Base-by-base conservation (phyloP, 139 green algal genomes). In the Auxenochlorella protothecoides region DNA sequence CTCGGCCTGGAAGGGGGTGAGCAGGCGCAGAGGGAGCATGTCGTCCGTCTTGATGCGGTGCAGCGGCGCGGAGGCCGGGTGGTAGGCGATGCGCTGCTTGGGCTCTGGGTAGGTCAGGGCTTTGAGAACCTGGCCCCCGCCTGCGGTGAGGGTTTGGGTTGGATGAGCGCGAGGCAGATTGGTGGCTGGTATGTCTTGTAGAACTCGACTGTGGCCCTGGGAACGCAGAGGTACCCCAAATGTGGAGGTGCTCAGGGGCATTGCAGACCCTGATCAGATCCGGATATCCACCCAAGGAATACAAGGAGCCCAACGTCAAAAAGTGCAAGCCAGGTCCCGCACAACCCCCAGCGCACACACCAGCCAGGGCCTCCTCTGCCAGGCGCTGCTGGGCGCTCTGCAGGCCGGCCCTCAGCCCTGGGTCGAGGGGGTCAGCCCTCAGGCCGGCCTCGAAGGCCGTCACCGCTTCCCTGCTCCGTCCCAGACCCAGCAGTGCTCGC, bases 1-100 rank as follows among this genome's bases (percentile, higher is more conserved):
- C 68, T 95, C 86, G n/a, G 88, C 90, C 74, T 87, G 81, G 67
- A 89, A 90, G 14, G 86, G 86, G 3, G 85, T 89, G 3, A 92
- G 80, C 51, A 92, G 80, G 68, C 82, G 66, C 53, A 82, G 12
- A 64, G 59, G 4, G 15, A 92, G 82, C 79, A 89, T 83, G 68
- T 91, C 77, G 52, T 88, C 80, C 0, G 75, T 85, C 56, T 68
- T 71, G 56, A 88, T 77, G 51, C 73, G 71, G 78, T 92, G 87
- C 67, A 92, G 72, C 0, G 85, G 83, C 4, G 84, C 79, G 27
- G 83, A 44, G 70, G 68, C 83, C 76, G 0, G 78, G 68, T 87
- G 82, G 11, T 76, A 79, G 3, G 78, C 82, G 66, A 89, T 85
- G 4, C 80, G 77, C 70, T 85, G 77, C 8, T 68, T 70, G 5